Conservation (phyloP, 805 yeast species). For the Saccharomyces mikatae region DNA sequence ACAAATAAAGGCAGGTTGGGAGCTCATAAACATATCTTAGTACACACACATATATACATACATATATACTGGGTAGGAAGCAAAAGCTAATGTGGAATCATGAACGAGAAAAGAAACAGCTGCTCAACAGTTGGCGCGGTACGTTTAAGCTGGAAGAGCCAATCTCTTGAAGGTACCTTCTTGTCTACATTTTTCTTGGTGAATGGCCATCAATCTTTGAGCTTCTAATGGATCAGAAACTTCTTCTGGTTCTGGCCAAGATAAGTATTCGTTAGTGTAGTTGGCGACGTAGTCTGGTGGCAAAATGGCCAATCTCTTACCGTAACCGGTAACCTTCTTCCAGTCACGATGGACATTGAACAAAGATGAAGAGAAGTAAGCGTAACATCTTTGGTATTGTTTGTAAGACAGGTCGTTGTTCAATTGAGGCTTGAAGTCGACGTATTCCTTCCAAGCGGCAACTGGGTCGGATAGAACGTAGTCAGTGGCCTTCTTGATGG, state of each 20-base stretch:
- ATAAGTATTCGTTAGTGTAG: not conserved
- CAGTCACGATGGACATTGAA: not conserved
- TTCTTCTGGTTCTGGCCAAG: not conserved
- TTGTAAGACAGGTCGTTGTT: slow-evolving; percentile 34
- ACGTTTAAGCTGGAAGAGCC: not conserved
- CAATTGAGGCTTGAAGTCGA: slow-evolving; percentile 43
- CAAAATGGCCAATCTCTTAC: not conserved
- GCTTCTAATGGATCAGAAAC: not conserved
- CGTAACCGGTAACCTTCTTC: not conserved
- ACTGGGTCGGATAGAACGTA: slow-evolving; percentile 37
- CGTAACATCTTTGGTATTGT: slow-evolving; percentile 46
- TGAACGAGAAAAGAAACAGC: not conserved
- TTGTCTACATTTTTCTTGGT: not conserved
- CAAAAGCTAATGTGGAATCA: too few species aligned
- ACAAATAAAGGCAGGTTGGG: too few species aligned
- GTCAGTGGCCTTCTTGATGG: slow-evolving; percentile 46
- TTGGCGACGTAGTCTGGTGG: not conserved
- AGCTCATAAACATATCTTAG: too few species aligned
- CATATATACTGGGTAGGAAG: not conserved
- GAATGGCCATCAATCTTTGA: not conserved
- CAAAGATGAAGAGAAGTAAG: slow-evolving; percentile 37
- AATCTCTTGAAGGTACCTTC: not conserved
- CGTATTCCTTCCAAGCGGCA: slow-evolving; percentile 40
- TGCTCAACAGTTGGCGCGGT: not conserved
- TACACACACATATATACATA: too few species aligned